Evolutionary conservation across 371 early-diverging fungal genomes (phyloP), one percentile per base, ranked within the genome.

Genomic region (Mucor lusitanicus): DNA sequence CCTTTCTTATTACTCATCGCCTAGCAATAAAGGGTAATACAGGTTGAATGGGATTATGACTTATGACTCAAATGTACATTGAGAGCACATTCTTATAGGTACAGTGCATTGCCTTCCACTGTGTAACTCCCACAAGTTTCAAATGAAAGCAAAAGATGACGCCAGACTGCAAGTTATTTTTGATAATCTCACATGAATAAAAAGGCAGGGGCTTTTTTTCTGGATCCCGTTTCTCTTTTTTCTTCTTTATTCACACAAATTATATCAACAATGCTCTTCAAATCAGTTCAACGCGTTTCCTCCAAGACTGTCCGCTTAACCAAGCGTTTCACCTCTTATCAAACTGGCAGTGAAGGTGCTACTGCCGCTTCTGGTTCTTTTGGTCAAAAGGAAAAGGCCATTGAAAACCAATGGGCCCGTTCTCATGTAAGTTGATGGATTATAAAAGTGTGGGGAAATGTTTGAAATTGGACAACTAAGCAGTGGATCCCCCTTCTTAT

Each of bases 381-480:
- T 58, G 74, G 80, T 46, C 73, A 75, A 55, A 82, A 82, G 65
- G 83, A 82, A 76, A 80, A 72, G 61, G 83, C 83, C 11, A 69
- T 77, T 28, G 83, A 82, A 68, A 82, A 82, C 53, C 77, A 75
- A 59, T 82, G 80, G 80, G 80, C 80, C 39, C 78, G 80, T 48
- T 25, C 66, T 59, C 78, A 80, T 25, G 83, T 82, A 71, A 77
- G 73, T 69, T 9, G n/a, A 30, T 13, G 37, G 7, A 25, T 35
- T 12, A 12, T 1, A 30, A 25, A 23, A 19, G 27, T 39, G 37
- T 53, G 40, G 44, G 61, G 39, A 23, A 58, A 53, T 53, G 53
- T 53, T 11, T 27, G 25, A 23, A 21, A 39, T 15, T 56, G 33
- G 50, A 23, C 13, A 11, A 17, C 33, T 56, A 56, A 56, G n/a